phyloP scores from a whole-genome alignment of 2,329 filamentous ascomycete species.

The Neopestalotiopsis rosae region DNA sequence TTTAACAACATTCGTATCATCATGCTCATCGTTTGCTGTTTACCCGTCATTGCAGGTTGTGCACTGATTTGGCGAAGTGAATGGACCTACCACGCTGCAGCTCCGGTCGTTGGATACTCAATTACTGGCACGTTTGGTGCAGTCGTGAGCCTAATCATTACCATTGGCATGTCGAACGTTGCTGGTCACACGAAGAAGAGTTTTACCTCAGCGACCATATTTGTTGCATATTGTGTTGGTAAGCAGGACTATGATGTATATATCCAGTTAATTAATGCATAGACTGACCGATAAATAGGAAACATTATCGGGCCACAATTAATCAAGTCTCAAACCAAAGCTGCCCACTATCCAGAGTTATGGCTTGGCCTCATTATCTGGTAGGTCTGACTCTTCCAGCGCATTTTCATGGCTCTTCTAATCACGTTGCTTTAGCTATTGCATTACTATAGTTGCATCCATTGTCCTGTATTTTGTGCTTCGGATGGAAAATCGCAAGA shows the following conservation, averaged over 20 bases:
- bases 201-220: constrained; percentile 75
- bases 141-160: constrained; percentile 65
- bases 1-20: constrained; percentile 68
- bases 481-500: constrained; percentile 60
- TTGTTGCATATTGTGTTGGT: constrained; percentile 74
- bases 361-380: constrained; percentile 72
- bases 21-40: constrained; percentile 68
- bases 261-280: not conserved
- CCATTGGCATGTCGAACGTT: constrained; percentile 67
- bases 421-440: constrained; percentile 55
- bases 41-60: constrained; percentile 77
- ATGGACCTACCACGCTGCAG: constrained; percentile 68
- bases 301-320: constrained; percentile 80
- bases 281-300: constrained; percentile 39
- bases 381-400: constrained; percentile 35
- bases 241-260: not conserved
- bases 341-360: constrained; percentile 71
- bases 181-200: constrained; percentile 81
- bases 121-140: constrained; percentile 76
- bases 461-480: constrained; percentile 63
- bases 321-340: constrained; percentile 69
- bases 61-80: constrained; percentile 74
- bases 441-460: constrained; percentile 68
- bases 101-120: constrained; percentile 73
- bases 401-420: constrained; percentile 19